These are phyloP conservation scores for Didymellaceae sp. DNA, from an alignment of 2,329 filamentous ascomycete species.

Conservation along the genomic window DNA sequence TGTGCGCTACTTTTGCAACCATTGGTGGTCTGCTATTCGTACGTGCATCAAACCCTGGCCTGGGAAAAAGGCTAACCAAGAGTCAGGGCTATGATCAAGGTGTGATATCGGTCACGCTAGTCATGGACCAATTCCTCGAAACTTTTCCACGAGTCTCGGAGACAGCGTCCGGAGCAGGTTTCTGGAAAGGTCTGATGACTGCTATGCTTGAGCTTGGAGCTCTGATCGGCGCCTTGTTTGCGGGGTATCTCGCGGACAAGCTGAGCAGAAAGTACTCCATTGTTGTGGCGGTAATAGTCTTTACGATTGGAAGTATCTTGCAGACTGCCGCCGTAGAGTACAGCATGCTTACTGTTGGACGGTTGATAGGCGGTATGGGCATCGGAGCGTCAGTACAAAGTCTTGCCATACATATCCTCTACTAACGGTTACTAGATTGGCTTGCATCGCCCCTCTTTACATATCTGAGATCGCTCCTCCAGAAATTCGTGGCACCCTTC, in stretches of 20 bases:
- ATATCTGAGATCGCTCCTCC: conserved; percentile 61
- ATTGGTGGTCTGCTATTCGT: conserved; percentile 59
- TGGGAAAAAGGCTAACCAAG: not conserved
- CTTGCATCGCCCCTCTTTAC: conserved; percentile 58
- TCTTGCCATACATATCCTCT: conserved; percentile 1
- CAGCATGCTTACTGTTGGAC: conserved; percentile 58
- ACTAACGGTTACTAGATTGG: conserved; percentile 28
- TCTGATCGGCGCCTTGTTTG: conserved; percentile 48
- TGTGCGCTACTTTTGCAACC: conserved; percentile 60
- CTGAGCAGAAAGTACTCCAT: conserved; percentile 61
- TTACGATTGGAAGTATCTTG: conserved; percentile 58
- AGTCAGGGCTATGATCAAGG: conserved; percentile 49
- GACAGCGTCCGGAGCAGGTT: conserved; percentile 51
- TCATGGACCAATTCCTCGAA: conserved; percentile 60
- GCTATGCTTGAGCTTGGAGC: conserved; percentile 64
- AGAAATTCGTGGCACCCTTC: conserved; percentile 56
- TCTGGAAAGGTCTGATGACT: conserved; percentile 56
- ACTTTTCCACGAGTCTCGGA: conserved; percentile 54
- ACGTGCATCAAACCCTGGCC: not conserved
- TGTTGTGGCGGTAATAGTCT: conserved; percentile 58
- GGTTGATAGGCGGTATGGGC: conserved; percentile 59
- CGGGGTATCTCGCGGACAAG: conserved; percentile 58
- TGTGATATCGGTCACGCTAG: conserved; percentile 55
- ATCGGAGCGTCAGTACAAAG: conserved; percentile 60
- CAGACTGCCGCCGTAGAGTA: conserved; percentile 60